These are phyloP conservation scores for Eremothecium coryli DNA, from an alignment of 1,139 yeast genomes.

Conservation along the genomic window DNA sequence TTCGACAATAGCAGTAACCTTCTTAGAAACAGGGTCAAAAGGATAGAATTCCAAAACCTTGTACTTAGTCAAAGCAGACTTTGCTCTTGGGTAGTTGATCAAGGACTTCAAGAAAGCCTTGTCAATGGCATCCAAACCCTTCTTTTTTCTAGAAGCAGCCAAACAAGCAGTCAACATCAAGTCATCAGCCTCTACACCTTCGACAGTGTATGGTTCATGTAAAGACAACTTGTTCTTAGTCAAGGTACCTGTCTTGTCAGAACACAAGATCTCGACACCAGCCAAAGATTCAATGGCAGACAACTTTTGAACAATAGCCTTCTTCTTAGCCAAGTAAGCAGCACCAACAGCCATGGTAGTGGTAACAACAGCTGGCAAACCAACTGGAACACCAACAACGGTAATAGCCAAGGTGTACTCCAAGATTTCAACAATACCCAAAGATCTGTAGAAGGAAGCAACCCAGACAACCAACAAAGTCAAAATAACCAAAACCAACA, in stretches of 20 bases:
- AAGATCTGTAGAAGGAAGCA: constrained; percentile 93
- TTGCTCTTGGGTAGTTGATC: constrained; percentile 81
- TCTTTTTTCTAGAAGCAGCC: constrained; percentile 98
- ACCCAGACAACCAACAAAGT: constrained; percentile 88
- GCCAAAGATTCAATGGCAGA: constrained; percentile 98
- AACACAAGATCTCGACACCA: constrained; percentile 98
- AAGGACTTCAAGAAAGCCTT: constrained; percentile 93
- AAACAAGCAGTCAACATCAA: constrained; percentile 96
- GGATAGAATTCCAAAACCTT: constrained; percentile 94
- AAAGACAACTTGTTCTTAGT: constrained; percentile 95
- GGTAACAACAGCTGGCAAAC: constrained; percentile 99
- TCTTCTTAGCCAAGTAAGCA: constrained; percentile 96
- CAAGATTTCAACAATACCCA: constrained; percentile 78
- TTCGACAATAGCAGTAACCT: constrained; percentile 89
- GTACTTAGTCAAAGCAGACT: constrained; percentile 91
- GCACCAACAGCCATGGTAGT: constrained; percentile 99
- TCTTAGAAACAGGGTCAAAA: constrained; percentile 95
- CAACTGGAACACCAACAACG: constrained; percentile 99
- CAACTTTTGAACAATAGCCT: constrained; percentile 96
- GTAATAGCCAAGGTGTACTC: constrained; percentile 95
- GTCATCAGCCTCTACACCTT: constrained; percentile 96
- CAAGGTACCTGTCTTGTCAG: constrained; percentile 98
- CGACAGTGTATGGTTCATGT: constrained; percentile 98
- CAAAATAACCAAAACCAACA: constrained; percentile 79
- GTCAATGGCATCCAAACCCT: constrained; percentile 97